Percentiles rank a stretch among this genome's conserved stretches.
phyloP scores from a whole-genome alignment of 139 green algal genomes.

The Raphidocelis subcapitata region DNA sequence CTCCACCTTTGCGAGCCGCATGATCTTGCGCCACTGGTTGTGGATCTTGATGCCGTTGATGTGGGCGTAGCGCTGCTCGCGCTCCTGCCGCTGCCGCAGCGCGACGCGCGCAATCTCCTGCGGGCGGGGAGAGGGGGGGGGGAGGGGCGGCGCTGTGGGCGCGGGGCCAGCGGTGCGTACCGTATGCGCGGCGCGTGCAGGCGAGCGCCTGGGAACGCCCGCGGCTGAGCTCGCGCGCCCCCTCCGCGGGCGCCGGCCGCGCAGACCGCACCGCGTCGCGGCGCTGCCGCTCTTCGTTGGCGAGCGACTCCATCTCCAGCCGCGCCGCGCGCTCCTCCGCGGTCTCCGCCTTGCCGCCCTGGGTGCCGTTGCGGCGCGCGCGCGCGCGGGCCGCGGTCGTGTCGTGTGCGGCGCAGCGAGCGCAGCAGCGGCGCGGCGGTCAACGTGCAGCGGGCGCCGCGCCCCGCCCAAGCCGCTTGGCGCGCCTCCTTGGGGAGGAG shows the following conservation, averaged over 20 bases:
- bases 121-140: not conserved
- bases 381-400: too few relatives aligned
- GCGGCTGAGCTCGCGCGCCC: too few relatives aligned
- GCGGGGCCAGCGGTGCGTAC: too few relatives aligned
- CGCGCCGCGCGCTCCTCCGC: slow-evolving; percentile 54
- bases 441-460: too few relatives aligned
- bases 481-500: too few relatives aligned
- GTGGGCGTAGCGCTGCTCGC: slow-evolving; percentile 70
- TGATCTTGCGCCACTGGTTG: slow-evolving; percentile 87
- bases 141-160: not conserved
- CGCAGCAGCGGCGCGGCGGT: too few relatives aligned
- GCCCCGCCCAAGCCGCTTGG: too few relatives aligned
- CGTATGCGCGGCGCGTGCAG: too few relatives aligned
- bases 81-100: slow-evolving; percentile 48
- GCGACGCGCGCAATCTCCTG: slow-evolving; percentile 44
- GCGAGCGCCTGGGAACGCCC: too few relatives aligned
- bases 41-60: slow-evolving; percentile 85
- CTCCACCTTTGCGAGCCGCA: slow-evolving; percentile 84
- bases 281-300: slow-evolving; percentile 51
- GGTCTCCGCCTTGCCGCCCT: slow-evolving; percentile 47
- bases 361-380: too few relatives aligned
- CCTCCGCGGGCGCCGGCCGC: too few relatives aligned
- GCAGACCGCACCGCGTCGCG: not conserved
- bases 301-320: slow-evolving; percentile 63
- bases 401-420: too few relatives aligned